Percentiles rank a stretch among this genome's conserved stretches.
Conservation (phyloP, 805 yeast genomes). For the Allodekkera sacchari region DNA sequence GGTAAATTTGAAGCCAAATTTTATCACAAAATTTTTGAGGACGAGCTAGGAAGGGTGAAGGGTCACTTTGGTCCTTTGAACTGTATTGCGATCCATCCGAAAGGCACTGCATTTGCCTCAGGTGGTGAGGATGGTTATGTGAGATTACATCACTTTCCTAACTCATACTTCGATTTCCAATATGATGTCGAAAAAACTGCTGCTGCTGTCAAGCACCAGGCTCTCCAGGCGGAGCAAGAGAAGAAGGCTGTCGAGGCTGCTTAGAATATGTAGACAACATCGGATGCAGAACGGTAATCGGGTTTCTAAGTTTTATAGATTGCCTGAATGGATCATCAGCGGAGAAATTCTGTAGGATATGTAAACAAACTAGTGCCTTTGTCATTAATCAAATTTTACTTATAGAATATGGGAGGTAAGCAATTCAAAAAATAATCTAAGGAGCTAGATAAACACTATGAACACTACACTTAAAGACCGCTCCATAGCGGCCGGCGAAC, state of each 20-base stretch:
- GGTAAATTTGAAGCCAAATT: constrained; percentile 97
- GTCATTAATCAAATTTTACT: neutral
- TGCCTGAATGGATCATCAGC: too few relatives aligned
- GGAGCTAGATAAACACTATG: too few relatives aligned
- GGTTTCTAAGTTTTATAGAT: constrained; percentile 1
- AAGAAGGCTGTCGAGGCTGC: constrained; percentile 5
- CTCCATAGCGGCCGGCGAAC: too few relatives aligned
- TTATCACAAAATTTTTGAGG: constrained; percentile 89
- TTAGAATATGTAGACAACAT: neutral
- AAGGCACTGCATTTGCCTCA: constrained; percentile 86
- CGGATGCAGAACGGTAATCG: neutral
- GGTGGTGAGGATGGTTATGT: constrained; percentile 99
- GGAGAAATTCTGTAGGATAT: too few relatives aligned
- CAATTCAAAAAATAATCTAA: too few relatives aligned
- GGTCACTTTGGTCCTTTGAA: constrained; percentile 99
- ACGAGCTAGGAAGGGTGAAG: constrained; percentile 92
- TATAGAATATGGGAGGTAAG: neutral
- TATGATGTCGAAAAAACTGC: constrained; percentile 87
- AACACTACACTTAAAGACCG: too few relatives aligned
- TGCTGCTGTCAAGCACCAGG: constrained; percentile 22
- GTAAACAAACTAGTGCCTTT: constrained; percentile 1
- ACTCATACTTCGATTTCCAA: constrained; percentile 85
- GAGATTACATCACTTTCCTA: constrained; percentile 89
- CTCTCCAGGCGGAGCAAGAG: constrained; percentile 3
- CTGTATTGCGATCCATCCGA: constrained; percentile 88